These are phyloP conservation scores for Phytomonas francai DNA, from an alignment of 208 protist genomes.

Conservation along the genomic window DNA sequence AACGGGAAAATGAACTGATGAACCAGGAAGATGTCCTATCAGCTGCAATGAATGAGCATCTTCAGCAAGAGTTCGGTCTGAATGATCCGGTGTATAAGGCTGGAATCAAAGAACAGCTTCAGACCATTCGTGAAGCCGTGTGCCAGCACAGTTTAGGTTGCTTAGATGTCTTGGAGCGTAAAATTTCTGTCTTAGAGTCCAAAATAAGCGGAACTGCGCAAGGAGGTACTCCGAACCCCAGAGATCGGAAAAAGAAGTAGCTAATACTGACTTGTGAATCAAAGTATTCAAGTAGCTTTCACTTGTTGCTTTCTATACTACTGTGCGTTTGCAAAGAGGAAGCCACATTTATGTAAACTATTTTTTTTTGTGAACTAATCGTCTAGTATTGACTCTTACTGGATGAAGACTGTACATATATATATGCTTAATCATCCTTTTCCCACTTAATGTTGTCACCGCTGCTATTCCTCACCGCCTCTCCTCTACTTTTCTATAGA, in stretches of 20 bases:
- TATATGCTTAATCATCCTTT: neutral
- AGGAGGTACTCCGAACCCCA: slow-evolving; percentile 18
- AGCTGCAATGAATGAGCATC: slow-evolving; percentile 33
- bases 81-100: slow-evolving; percentile 53
- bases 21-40: slow-evolving; percentile 24
- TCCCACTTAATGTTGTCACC: neutral
- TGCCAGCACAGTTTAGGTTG: slow-evolving; percentile 34
- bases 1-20: slow-evolving; percentile 47
- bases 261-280: neutral
- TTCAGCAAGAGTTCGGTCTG: slow-evolving; percentile 27
- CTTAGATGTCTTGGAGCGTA: slow-evolving; percentile 68
- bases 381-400: neutral
- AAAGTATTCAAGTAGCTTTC: neutral
- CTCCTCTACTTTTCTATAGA: neutral
- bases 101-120: slow-evolving; percentile 75
- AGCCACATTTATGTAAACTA: neutral
- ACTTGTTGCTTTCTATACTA: neutral
- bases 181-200: slow-evolving; percentile 60
- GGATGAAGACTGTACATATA: neutral
- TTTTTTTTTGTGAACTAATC: neutral
- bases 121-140: slow-evolving; percentile 59
- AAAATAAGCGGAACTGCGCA: slow-evolving; percentile 39
- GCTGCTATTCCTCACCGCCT: neutral
- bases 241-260: slow-evolving; percentile 25
- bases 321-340: neutral